These are phyloP conservation scores for Canavalia ensiformis DNA, from an alignment of 306 rosid genomes.

Conservation along the genomic window DNA sequence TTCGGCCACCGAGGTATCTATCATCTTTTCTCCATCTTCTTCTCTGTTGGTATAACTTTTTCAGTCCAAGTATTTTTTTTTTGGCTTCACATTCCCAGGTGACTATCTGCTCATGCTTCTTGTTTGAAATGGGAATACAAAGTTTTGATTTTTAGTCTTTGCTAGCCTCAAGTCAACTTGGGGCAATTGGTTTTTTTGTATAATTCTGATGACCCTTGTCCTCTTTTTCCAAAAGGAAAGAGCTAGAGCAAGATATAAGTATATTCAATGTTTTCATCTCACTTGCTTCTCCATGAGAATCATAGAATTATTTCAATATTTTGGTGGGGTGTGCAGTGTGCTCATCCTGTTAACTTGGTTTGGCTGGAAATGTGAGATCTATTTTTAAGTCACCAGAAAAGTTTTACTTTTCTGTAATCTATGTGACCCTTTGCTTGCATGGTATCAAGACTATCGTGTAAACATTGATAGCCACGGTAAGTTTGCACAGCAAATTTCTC, in stretches of 20 bases:
- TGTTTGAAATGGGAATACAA: conserved; percentile 28
- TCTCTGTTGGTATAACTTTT: conserved; percentile 16
- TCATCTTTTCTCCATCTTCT: conserved; percentile 30
- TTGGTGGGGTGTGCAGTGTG: conserved; percentile 28
- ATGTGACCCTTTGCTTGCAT: neutral
- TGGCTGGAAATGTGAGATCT: conserved; percentile 39
- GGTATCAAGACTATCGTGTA: neutral
- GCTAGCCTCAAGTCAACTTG: conserved; percentile 26
- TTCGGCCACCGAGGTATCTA: conserved; percentile 62
- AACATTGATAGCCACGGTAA: conserved; percentile 10
- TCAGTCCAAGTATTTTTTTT: neutral
- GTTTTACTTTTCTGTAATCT: conserved; percentile 13
- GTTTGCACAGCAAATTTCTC: conserved; percentile 21
- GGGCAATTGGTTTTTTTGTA: conserved; percentile 17
- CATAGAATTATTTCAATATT: neutral
- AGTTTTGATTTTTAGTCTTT: conserved; percentile 42
- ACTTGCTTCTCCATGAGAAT: conserved; percentile 25
- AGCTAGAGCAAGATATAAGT: conserved; percentile 18
- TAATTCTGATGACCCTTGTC: neutral
- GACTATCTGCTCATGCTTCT: conserved; percentile 36
- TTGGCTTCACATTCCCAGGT: conserved; percentile 26
- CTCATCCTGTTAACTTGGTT: conserved; percentile 38
- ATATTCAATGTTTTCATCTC: conserved; percentile 24
- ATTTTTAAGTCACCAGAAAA: neutral
- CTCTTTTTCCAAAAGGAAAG: neutral